Conservation (phyloP, 805 yeast species). For the Ogataea methanolica region DNA sequence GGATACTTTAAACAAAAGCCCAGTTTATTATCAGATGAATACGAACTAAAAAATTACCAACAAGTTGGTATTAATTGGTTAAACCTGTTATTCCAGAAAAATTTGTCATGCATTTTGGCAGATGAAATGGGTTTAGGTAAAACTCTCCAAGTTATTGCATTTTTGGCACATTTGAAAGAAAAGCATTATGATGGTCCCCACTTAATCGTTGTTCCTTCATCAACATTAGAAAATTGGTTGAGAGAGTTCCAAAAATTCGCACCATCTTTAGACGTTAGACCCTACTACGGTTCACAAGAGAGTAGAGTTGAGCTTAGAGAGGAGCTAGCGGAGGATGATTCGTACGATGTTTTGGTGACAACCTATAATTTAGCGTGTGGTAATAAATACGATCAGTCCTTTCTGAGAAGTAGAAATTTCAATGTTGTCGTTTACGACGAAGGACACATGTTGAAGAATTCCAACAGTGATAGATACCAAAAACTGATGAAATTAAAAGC, state of each 20-base stretch:
- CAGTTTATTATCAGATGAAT: slow-evolving; percentile 50
- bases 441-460: slow-evolving; percentile 95
- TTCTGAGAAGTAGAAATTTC: slow-evolving; percentile 68
- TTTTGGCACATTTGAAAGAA: slow-evolving; percentile 79
- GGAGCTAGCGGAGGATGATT: slow-evolving; percentile 49
- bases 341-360: slow-evolving; percentile 86
- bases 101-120: slow-evolving; percentile 88
- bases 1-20: slow-evolving; percentile 72
- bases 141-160: slow-evolving; percentile 93
- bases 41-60: slow-evolving; percentile 81
- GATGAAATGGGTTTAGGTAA: slow-evolving; percentile 99
- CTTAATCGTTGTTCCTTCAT: slow-evolving; percentile 90
- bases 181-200: slow-evolving; percentile 67
- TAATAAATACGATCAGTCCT: slow-evolving; percentile 72
- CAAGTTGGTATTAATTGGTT: slow-evolving; percentile 98
- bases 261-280: slow-evolving; percentile 77
- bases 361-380: slow-evolving; percentile 93
- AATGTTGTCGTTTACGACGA: slow-evolving; percentile 93
- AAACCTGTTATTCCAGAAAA: slow-evolving; percentile 66
- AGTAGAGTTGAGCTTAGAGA: slow-evolving; percentile 85
- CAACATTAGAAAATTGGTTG: slow-evolving; percentile 96
- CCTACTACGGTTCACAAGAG: slow-evolving; percentile 84
- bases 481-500: slow-evolving; percentile 84
- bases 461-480: slow-evolving; percentile 77
- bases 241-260: slow-evolving; percentile 89